Conservation (phyloP, 768 basidiomycete genomes). For the Botryobasidium botryosum region DNA sequence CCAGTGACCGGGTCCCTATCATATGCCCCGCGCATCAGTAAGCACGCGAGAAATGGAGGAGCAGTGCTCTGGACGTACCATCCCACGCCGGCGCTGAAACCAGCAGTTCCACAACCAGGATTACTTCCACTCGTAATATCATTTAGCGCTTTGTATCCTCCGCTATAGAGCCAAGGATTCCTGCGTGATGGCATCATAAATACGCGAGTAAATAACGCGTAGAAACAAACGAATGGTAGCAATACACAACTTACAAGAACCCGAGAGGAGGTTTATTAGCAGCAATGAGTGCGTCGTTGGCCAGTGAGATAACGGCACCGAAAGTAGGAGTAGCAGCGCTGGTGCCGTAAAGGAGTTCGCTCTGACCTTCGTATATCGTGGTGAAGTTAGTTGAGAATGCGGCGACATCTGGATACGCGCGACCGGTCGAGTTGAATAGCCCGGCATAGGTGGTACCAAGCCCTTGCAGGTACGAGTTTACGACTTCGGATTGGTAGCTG, state of each 20-base stretch:
- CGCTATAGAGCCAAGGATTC: background rate
- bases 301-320: slow-evolving; percentile 2
- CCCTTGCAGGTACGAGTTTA: background rate
- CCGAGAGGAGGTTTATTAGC: slow-evolving; percentile 2
- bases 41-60: background rate
- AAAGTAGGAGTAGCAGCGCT: slow-evolving; percentile 4
- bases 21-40: background rate
- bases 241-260: slow-evolving; percentile 2
- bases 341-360: slow-evolving; percentile 3
- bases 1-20: slow-evolving; percentile 3
- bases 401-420: slow-evolving; percentile 6
- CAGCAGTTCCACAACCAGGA: background rate
- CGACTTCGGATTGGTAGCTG: background rate
- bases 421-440: slow-evolving; percentile 5
- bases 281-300: slow-evolving; percentile 7
- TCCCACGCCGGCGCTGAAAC: background rate
- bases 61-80: background rate
- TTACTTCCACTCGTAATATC: slow-evolving; percentile 1
- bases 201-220: background rate
- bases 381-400: slow-evolving; percentile 4
- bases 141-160: background rate
- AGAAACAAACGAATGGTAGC: no score
- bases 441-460: slow-evolving; percentile 24
- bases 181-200: background rate
- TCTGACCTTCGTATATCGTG: background rate